These are phyloP conservation scores for Pyricularia pennisetigena DNA, from an alignment of 2,329 filamentous ascomycete species.

Conservation along the genomic window DNA sequence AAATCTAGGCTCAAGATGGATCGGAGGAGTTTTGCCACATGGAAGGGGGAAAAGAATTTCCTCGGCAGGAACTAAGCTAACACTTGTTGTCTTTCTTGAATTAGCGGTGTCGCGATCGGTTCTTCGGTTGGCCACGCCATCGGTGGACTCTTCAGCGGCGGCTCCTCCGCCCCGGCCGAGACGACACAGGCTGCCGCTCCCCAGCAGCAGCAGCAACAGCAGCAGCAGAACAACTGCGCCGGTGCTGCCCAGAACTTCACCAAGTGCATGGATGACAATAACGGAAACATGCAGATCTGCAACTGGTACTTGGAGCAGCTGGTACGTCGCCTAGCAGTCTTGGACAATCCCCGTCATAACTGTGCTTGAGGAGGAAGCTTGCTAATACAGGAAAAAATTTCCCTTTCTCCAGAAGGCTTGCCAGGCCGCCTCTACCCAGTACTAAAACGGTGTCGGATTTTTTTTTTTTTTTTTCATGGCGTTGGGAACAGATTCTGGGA, in stretches of 20 bases:
- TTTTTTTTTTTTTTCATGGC: not conserved
- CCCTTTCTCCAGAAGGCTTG: slow-evolving; percentile 52
- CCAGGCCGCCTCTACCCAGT: slow-evolving; percentile 65
- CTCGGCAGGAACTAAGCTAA: slow-evolving; percentile 13
- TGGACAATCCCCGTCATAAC: not conserved
- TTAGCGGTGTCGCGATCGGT: slow-evolving; percentile 89
- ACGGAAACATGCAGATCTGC: slow-evolving; percentile 91
- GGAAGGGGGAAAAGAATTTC: slow-evolving; percentile 7
- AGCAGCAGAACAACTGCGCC: slow-evolving; percentile 60
- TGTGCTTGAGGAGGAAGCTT: not conserved
- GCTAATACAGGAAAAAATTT: not conserved
- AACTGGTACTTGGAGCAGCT: slow-evolving; percentile 98
- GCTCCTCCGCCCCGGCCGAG: slow-evolving; percentile 43
- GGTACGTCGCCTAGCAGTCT: not conserved
- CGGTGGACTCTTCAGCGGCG: slow-evolving; percentile 76
- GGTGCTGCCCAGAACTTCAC: slow-evolving; percentile 78
- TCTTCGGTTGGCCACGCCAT: slow-evolving; percentile 93
- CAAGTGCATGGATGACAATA: slow-evolving; percentile 92
- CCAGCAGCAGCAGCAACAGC: slow-evolving; percentile 43
- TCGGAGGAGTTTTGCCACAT: not conserved
- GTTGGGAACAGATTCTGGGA: not conserved
- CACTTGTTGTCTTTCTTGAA: not conserved
- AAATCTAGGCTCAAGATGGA: not conserved
- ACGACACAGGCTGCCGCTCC: slow-evolving; percentile 41
- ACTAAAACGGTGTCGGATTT: slow-evolving; percentile 34